Evolutionary conservation across 2,329 filamentous ascomycete species (phyloP).

Genomic region (Arthrinium phaeospermum): DNA sequence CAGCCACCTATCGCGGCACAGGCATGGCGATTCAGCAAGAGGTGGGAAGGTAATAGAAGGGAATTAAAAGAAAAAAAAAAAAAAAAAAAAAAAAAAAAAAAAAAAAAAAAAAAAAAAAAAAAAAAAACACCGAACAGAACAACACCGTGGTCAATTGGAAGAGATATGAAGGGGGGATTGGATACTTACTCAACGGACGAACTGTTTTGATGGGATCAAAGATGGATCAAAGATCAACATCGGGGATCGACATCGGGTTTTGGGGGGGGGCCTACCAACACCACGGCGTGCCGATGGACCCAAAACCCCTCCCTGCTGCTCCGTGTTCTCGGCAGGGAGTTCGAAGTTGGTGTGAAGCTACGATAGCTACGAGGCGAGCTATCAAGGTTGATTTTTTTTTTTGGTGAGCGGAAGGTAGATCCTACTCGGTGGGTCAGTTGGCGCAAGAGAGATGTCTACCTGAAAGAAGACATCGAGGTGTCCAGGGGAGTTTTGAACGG

Average conservation of each 20-base stretch:
- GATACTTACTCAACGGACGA: neutral
- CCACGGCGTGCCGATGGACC: neutral
- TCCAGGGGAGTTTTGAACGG: neutral
- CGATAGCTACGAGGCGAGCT: neutral
- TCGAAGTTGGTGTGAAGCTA: neutral
- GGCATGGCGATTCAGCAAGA: too few relatives aligned
- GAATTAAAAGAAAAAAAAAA: neutral
- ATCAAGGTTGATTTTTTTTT: neutral
- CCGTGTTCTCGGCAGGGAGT: neutral
- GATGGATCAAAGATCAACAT: too few relatives aligned
- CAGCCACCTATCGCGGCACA: too few relatives aligned
- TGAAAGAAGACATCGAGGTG: too few relatives aligned
- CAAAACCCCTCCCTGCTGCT: neutral
- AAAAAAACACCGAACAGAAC: neutral
- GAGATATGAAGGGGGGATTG: neutral
- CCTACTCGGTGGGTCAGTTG: too few relatives aligned
- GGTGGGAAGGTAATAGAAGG: too few relatives aligned
- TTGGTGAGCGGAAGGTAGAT: neutral
- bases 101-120: neutral
- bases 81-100: neutral
- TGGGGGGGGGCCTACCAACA: neutral
- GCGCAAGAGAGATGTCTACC: too few relatives aligned
- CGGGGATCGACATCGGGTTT: too few relatives aligned
- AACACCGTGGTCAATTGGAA: neutral
- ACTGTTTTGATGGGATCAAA: too few relatives aligned